These are phyloP conservation scores for Cronartium ribicola DNA, from an alignment of 1,284 basidiomycete genomes.

Conservation along the genomic window DNA sequence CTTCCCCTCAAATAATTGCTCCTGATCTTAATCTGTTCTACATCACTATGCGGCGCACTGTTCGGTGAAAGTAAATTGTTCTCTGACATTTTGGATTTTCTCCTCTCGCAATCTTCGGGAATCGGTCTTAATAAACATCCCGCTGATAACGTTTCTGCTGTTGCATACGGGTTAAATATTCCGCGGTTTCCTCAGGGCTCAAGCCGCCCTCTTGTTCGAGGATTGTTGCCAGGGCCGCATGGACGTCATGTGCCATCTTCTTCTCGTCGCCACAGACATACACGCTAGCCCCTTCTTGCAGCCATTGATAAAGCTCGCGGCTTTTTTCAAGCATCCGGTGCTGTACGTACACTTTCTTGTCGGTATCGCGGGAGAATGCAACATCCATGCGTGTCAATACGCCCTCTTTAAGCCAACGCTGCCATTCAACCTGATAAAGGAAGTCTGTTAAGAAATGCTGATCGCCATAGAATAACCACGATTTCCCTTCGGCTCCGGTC, in stretches of 20 bases:
- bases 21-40: too few species aligned
- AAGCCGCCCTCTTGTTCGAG: too few species aligned
- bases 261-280: constrained; percentile 90
- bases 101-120: too few species aligned
- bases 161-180: too few species aligned
- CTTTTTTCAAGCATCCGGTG: constrained; percentile 10
- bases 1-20: too few species aligned
- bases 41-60: too few species aligned
- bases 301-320: constrained; percentile 44
- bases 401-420: constrained; percentile 58
- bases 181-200: too few species aligned
- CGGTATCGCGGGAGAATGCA: constrained; percentile 9
- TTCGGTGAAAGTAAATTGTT: too few species aligned
- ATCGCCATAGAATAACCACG: constrained; percentile 98
- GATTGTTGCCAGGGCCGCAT: constrained; percentile 78
- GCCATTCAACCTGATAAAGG: constrained; percentile 93
- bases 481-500: constrained; percentile 78
- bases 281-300: constrained; percentile 46
- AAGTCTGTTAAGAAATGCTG: constrained; percentile 81
- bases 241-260: constrained; percentile 90
- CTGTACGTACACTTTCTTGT: constrained; percentile 34
- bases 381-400: constrained; percentile 11
- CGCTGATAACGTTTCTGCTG: too few species aligned
- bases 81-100: too few species aligned
- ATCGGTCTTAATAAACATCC: too few species aligned